Evolutionary conservation across 2,329 filamentous ascomycete species (phyloP).

Genomic region (Teratosphaeria destructans): DNA sequence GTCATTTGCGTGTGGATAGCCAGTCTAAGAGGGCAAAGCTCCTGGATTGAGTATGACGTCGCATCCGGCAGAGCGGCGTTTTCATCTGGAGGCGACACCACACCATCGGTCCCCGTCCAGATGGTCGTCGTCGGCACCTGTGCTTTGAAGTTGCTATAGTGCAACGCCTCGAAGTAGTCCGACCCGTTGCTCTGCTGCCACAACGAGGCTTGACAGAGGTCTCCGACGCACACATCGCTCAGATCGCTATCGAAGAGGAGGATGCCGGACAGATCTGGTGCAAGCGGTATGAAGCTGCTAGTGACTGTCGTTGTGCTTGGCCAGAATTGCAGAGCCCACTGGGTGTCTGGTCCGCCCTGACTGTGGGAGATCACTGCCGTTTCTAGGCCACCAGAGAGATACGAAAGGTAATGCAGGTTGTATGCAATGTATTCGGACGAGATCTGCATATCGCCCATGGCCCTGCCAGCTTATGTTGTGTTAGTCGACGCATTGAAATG

Average conservation of each 20-base stretch:
- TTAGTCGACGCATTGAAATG: neutral
- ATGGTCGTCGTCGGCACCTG: constrained; percentile 21
- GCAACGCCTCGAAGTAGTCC: constrained; percentile 20
- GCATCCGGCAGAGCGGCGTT: constrained; percentile 22
- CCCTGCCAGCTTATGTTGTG: constrained; percentile 12
- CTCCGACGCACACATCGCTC: constrained; percentile 13
- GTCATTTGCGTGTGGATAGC: constrained; percentile 18
- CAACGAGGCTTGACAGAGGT: constrained; percentile 19
- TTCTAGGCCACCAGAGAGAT: constrained; percentile 15
- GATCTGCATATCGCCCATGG: constrained; percentile 25
- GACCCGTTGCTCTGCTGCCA: constrained; percentile 23
- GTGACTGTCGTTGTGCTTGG: constrained; percentile 18
- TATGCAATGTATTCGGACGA: constrained; percentile 23
- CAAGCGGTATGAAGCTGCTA: constrained; percentile 17
- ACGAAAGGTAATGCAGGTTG: constrained; percentile 19
- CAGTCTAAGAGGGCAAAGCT: constrained; percentile 17
- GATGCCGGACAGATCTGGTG: constrained; percentile 21
- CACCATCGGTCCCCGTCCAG: constrained; percentile 19
- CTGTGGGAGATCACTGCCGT: constrained; percentile 20
- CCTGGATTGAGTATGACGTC: constrained; percentile 13
- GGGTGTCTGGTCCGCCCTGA: constrained; percentile 21
- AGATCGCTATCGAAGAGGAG: constrained; percentile 14
- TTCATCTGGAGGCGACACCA: constrained; percentile 15
- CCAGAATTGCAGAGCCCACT: constrained; percentile 24
- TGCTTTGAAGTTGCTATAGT: constrained; percentile 13